Base-by-base conservation (phyloP, 129 eudicot species). In the Artemisia tridentata region DNA sequence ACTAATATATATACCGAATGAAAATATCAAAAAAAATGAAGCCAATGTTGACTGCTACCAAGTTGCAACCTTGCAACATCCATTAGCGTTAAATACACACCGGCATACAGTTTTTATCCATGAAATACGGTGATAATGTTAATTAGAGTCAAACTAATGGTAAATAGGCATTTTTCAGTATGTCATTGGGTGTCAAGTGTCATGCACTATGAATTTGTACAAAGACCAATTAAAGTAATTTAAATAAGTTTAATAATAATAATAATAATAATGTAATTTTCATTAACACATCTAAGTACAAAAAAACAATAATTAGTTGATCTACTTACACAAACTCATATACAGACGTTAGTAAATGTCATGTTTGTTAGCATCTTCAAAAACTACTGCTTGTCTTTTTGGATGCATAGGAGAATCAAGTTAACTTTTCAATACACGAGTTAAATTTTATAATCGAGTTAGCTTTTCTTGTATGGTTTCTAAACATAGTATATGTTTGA, bases 251-350 rank as follows among this genome's bases (percentile, higher is more conserved):
- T 48, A 48, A 48, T 2, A 3, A 11, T 51, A 51, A 11, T 51
- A 51, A 51, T 16, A 64, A 43, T 60, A 7, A 38, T 23, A 64
- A 25, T 18, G 3, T 17, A 65, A 5, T 21, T 46, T 66, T 66
- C 71, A 19, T 21, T 47, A 65, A 65, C 6, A 66, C 71, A 14
- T 66, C 45, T 66, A 21, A 66, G 25, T 19, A 47, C 71, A 19
- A 66, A 11, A 66, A 46, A 7, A 66, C 71, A 66, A 66, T 21
- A 38, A 48, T 66, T 47, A 50, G 57, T 48, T 47, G 71, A 66
- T 66, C 71, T 0, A 66, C 71, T 66, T 19, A 43, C 29, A 13
- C 15, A 8, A 59, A 64, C 12, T 41, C 11, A 41, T 64, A 64
- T 38, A 11, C 21, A 47, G 18, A 20, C 21, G 18, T 11, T 25